Percentiles rank a stretch among this genome's conserved stretches.
These are phyloP conservation scores for Cucurbitaria berberidis DNA, from an alignment of 2,329 filamentous ascomycete species.

Conservation along the genomic window DNA sequence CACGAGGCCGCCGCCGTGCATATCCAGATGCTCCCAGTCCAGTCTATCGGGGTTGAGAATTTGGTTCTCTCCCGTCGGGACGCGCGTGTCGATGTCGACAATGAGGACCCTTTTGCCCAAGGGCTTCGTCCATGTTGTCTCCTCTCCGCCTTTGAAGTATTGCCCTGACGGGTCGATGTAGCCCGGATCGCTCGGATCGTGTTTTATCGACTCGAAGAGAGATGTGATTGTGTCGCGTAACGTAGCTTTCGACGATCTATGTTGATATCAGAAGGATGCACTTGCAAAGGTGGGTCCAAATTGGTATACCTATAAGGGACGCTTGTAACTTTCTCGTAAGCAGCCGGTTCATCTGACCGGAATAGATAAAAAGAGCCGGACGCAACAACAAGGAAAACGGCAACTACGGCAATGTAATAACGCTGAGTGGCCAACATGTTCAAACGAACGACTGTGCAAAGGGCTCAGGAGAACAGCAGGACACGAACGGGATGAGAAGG, in stretches of 20 bases:
- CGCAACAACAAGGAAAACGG: slow-evolving; percentile 15
- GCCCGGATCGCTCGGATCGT: slow-evolving; percentile 12
- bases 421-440: slow-evolving; percentile 24
- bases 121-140: slow-evolving; percentile 27
- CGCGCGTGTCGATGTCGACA: slow-evolving; percentile 41
- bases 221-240: slow-evolving; percentile 20
- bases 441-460: not conserved
- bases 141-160: slow-evolving; percentile 10
- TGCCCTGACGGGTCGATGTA: slow-evolving; percentile 21
- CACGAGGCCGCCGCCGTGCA: slow-evolving; percentile 33
- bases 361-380: slow-evolving; percentile 18
- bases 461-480: not conserved
- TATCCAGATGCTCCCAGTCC: slow-evolving; percentile 29
- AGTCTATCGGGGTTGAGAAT: slow-evolving; percentile 28
- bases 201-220: slow-evolving; percentile 22
- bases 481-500: not conserved
- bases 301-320: slow-evolving; percentile 15
- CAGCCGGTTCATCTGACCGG: slow-evolving; percentile 4
- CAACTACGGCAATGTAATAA: slow-evolving; percentile 14
- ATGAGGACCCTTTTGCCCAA: slow-evolving; percentile 37
- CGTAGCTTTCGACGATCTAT: slow-evolving; percentile 9
- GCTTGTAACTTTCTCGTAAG: slow-evolving; percentile 8
- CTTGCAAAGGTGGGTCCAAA: not conserved
- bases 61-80: slow-evolving; percentile 24
- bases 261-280: not conserved